Conservation (phyloP, 2,329 filamentous ascomycete genomes). For the Cryphonectria nitschkei region DNA sequence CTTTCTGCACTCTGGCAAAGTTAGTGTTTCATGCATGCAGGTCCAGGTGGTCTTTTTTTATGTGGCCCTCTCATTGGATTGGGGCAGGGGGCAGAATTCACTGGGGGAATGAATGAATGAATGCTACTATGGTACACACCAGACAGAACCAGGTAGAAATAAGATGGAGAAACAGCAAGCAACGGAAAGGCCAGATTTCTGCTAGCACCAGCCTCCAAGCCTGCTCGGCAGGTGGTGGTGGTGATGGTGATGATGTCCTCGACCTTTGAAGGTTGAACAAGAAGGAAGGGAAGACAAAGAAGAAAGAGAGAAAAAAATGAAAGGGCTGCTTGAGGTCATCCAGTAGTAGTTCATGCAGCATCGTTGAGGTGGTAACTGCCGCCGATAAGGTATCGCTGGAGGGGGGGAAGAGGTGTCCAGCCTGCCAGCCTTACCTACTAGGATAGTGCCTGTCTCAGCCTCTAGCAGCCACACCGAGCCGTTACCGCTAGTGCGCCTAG, state of each 20-base stretch:
- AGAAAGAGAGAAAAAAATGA: too few relatives aligned
- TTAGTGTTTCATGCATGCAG: neutral
- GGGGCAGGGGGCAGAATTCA: neutral
- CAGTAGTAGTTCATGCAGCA: neutral
- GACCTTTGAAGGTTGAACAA: neutral
- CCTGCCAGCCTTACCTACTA: neutral
- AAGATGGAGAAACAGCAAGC: neutral
- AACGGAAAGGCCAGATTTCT: neutral
- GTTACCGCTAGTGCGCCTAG: neutral
- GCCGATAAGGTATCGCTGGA: neutral
- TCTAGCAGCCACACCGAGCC: constrained; percentile 1
- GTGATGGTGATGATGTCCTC: neutral
- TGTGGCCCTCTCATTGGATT: neutral
- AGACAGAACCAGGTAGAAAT: neutral
- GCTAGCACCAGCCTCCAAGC: neutral
- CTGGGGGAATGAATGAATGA: neutral
- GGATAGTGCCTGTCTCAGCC: constrained; percentile 2
- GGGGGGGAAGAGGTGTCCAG: neutral
- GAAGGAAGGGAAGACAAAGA: neutral
- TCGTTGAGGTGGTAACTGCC: neutral
- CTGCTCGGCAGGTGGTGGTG: neutral
- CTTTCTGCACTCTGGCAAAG: neutral
- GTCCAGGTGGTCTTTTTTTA: neutral
- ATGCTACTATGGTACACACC: neutral
- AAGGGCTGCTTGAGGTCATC: neutral